These are phyloP conservation scores for Neobulgaria alba DNA, from an alignment of 2,329 filamentous ascomycete genomes.

Conservation along the genomic window DNA sequence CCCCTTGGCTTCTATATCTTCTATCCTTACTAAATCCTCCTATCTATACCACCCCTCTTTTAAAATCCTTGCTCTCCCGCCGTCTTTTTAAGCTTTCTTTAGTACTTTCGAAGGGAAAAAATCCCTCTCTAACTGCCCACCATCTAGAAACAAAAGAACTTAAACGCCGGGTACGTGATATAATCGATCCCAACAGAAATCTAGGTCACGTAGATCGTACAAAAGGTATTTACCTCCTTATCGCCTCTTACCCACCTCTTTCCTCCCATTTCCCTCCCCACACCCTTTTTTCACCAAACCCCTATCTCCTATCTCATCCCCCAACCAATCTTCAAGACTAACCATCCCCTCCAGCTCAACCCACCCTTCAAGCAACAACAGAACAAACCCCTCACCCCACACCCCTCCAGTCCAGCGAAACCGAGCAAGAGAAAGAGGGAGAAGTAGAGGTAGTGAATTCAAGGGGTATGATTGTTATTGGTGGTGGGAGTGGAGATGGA, in stretches of 20 bases:
- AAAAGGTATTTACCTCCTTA: conserved; percentile 6
- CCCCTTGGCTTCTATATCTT: too few relatives aligned
- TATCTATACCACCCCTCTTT: too few relatives aligned
- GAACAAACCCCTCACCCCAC: too few relatives aligned
- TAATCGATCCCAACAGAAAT: conserved; percentile 68
- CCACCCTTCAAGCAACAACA: too few relatives aligned
- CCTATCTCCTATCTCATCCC: background rate
- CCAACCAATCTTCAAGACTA: too few relatives aligned
- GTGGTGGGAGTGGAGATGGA: background rate
- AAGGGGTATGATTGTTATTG: background rate
- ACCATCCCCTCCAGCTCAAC: too few relatives aligned
- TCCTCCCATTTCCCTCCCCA: background rate
- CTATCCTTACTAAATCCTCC: too few relatives aligned
- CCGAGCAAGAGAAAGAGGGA: background rate
- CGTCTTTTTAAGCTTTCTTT: too few relatives aligned
- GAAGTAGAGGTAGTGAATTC: background rate
- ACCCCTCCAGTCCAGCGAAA: background rate
- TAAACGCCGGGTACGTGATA: conserved; percentile 74
- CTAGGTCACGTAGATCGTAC: conserved; percentile 71
- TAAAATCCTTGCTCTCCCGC: too few relatives aligned
- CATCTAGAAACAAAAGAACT: conserved; percentile 71
- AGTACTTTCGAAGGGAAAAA: too few relatives aligned
- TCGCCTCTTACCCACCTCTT: background rate
- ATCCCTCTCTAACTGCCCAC: conserved; percentile 1
- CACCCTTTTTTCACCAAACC: background rate